Base-by-base conservation (phyloP, 441 rosid genomes). In the Viola pubescens region DNA sequence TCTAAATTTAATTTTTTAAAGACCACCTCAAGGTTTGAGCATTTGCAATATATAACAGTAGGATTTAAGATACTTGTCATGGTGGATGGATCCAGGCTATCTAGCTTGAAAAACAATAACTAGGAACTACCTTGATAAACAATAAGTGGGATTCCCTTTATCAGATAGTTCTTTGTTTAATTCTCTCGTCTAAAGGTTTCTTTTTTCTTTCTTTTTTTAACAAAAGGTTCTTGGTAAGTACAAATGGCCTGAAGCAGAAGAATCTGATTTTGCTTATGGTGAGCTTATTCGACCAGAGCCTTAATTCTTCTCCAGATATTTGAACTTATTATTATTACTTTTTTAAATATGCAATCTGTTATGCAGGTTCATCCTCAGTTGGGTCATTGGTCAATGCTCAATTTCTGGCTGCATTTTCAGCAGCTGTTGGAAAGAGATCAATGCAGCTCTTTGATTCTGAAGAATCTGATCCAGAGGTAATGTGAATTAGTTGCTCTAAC, bases 401-500 rank as follows among this genome's bases (percentile, higher is more conserved):
- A 19, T 92, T 92, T 76, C 75, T 85, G 66, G 87, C 96, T 61
- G 81, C 87, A 19, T 92, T 92, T 81, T 78, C 97, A 55, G 81
- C 91, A 57, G 95, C 98, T 47, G 74, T 80, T 9, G 96, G 98
- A 69, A 87, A 92, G 75, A 87, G 74, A 75, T 81, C 84, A 14
- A 39, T 63, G 48, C 78, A 63, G 63, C 51, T 62, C 52, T 77
- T 78, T 48, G 94, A 89, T 58, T 89, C 96, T 47, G 89, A 92
- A 72, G 97, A 92, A 74, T 89, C 98, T 71, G 96, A 92, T 79
- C 95, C 98, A 42, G 96, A 86, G 94, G 98, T 89, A 78, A 63
- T 47, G 49, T 40, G 41, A 44, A 48, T 43, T 14, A 43, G 14
- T 58, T 75, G 59, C 56, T 46, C 45, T 54, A 7, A 45, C 39